Conservation (phyloP, 257 asterid species). For the Ballota nigra region DNA sequence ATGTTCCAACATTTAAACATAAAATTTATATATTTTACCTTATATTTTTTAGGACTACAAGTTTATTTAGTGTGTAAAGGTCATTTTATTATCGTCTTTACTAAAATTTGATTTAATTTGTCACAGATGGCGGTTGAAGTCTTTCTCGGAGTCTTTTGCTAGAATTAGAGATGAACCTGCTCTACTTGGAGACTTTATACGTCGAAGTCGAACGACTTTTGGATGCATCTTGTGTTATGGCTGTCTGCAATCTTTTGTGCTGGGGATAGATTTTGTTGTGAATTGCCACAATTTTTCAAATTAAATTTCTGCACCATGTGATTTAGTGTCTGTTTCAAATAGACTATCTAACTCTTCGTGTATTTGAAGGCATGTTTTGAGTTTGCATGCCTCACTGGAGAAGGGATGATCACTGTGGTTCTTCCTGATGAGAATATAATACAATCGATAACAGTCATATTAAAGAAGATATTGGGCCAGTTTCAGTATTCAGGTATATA, state of each 20-base stretch:
- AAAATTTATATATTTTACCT: too few relatives aligned
- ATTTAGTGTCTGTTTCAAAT: conserved; percentile 12
- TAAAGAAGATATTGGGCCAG: conserved; percentile 51
- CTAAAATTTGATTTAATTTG: too few relatives aligned
- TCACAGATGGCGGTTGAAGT: conserved; percentile 53
- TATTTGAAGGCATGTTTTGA: conserved; percentile 89
- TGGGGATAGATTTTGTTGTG: conserved; percentile 36
- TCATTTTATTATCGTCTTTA: too few relatives aligned
- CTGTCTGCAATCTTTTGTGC: conserved; percentile 72
- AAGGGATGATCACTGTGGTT: conserved; percentile 49
- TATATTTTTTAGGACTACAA: too few relatives aligned
- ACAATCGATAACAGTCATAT: conserved; percentile 55
- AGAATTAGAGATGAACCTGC: conserved; percentile 42
- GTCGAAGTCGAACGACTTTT: conserved; percentile 93
- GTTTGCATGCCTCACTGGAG: conserved; percentile 68
- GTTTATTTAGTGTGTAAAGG: too few relatives aligned
- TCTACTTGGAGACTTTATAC: conserved; percentile 62
- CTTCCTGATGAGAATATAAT: conserved; percentile 70
- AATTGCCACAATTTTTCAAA: conserved; percentile 12
- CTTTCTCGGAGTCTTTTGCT: conserved; percentile 51
- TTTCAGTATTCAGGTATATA: conserved; percentile 72
- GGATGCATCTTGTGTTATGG: conserved; percentile 58
- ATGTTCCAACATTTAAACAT: too few relatives aligned
- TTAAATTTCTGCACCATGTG: background rate
- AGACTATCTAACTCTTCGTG: conserved; percentile 34